Conservation (phyloP, 352 stramenopile genomes). For the Phytophthora tentaculata region DNA sequence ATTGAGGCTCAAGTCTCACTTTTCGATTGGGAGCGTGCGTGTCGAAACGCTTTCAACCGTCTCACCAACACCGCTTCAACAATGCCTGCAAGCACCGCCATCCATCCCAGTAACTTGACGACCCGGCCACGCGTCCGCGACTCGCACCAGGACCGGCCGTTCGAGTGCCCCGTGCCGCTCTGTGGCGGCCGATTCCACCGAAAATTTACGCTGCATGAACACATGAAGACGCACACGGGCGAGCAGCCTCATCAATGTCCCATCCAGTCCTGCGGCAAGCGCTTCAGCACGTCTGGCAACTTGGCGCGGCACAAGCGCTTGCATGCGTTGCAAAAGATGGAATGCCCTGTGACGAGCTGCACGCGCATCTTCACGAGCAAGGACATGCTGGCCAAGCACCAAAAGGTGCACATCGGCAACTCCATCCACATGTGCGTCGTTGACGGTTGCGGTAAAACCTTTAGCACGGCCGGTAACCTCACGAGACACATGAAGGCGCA, state of each 20-base stretch:
- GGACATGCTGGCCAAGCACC: slow-evolving; percentile 60
- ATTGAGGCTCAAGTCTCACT: slow-evolving; percentile 22
- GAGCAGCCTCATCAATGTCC: slow-evolving; percentile 73
- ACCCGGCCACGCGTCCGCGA: slow-evolving; percentile 29
- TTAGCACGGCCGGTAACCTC: slow-evolving; percentile 68
- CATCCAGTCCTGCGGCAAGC: slow-evolving; percentile 53
- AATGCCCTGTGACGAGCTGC: slow-evolving; percentile 55
- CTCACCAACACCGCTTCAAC: neutral
- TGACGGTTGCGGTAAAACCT: slow-evolving; percentile 57
- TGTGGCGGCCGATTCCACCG: slow-evolving; percentile 64
- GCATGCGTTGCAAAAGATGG: slow-evolving; percentile 65
- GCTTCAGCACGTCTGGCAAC: slow-evolving; percentile 66
- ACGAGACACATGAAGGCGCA: slow-evolving; percentile 72
- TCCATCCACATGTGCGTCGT: slow-evolving; percentile 63
- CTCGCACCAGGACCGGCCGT: slow-evolving; percentile 39
- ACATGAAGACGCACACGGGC: slow-evolving; percentile 81
- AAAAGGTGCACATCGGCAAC: slow-evolving; percentile 62
- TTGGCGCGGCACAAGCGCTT: slow-evolving; percentile 71
- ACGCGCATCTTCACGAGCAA: slow-evolving; percentile 66
- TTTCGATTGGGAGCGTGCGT: slow-evolving; percentile 40
- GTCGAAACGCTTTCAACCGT: no score
- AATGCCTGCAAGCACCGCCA: slow-evolving; percentile 26
- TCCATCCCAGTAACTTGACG: slow-evolving; percentile 14
- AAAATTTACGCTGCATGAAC: slow-evolving; percentile 75
- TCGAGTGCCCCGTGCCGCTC: slow-evolving; percentile 35